Evolutionary conservation across 2,329 filamentous ascomycete species (phyloP), one percentile per base, ranked within the genome.

Genomic region (Onygena corvina): DNA sequence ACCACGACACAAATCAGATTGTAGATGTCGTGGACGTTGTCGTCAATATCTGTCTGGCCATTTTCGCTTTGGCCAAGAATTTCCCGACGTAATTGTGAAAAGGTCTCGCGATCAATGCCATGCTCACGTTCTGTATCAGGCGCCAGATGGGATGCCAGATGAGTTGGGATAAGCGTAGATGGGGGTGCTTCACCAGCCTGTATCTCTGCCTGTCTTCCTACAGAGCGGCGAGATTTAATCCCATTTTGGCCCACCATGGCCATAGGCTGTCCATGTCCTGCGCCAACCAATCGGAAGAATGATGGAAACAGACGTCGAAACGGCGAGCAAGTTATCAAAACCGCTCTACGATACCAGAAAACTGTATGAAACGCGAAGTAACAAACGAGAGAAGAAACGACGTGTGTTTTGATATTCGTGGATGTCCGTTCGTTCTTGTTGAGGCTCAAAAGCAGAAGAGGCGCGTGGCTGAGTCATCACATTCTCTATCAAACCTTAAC

Each of bases 1-100:
- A 83, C 75, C 57, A 92, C 84, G 54, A 94, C 84, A 60, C 85
- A 88, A 47, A 94, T 81, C 46, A 95, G 76, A 66, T 88, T 84
- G 59, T 88, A 83, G 57, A 93, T 90, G 62, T 93, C 81, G 46
- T 81, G 76, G 38, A 84, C 67, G 56, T 84, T 81, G 38, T 84
- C 80, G 54, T 82, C 77, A 1, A 72, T 60, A 9, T 77, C 75
- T 27, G 67, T 52, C 38, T 68, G 65, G 35, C 64, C 67, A 33
- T 66, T 61, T 38, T 65, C 64, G 42, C 66, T 66, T 49, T 74
- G 71, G 12, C 67, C 72, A 9, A 81, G 61, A 18, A 79, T 75
- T 56, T 81, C 79, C 54, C 80, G 79, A 21, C 90, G 73, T 2
- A 95, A 74, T 47, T 81, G 79, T 54, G 84, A 81, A 54, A 95